A percentile compares a stretch with the other conserved stretches of the same genome.
These are phyloP conservation scores for Corylus americana DNA, from an alignment of 306 rosid genomes.

Conservation along the genomic window DNA sequence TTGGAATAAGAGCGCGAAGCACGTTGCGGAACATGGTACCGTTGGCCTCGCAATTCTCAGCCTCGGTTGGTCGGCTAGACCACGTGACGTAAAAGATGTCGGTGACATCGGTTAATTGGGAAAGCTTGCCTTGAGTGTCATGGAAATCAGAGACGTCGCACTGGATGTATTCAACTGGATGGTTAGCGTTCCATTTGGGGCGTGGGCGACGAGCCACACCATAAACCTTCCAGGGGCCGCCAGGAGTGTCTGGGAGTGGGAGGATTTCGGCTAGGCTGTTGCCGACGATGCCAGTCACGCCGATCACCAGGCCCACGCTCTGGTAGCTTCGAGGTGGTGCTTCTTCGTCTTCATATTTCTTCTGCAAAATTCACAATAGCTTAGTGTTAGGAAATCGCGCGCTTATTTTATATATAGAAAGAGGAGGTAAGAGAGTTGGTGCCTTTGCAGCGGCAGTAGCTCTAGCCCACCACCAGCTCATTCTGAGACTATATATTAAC, in stretches of 20 bases:
- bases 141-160: slow-evolving; percentile 60
- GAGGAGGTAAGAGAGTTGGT: neutral
- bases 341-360: slow-evolving; percentile 49
- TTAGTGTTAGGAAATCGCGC: too few relatives aligned
- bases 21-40: slow-evolving; percentile 59
- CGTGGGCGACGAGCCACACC: slow-evolving; percentile 72
- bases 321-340: slow-evolving; percentile 33
- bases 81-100: slow-evolving; percentile 71
- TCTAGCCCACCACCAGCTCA: slow-evolving; percentile 68
- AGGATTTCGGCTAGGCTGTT: slow-evolving; percentile 82
- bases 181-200: slow-evolving; percentile 62
- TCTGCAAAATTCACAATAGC: slow-evolving; percentile 22
- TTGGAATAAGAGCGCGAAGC: slow-evolving; percentile 45
- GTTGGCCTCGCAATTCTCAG: slow-evolving; percentile 54
- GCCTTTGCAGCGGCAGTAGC: slow-evolving; percentile 52
- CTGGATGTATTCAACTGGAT: slow-evolving; percentile 59
- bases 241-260: slow-evolving; percentile 72
- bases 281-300: slow-evolving; percentile 71
- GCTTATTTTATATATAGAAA: neutral
- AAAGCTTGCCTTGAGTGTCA: slow-evolving; percentile 54
- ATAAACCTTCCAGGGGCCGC: slow-evolving; percentile 77
- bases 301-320: slow-evolving; percentile 58
- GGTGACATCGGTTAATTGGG: slow-evolving; percentile 56
- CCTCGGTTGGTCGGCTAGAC: slow-evolving; percentile 48
- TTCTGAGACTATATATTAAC: neutral